A percentile compares a stretch with the other conserved stretches of the same genome.
Evolutionary conservation across 306 rosid species (phyloP).

Genomic region (Sicyos edulis): DNA sequence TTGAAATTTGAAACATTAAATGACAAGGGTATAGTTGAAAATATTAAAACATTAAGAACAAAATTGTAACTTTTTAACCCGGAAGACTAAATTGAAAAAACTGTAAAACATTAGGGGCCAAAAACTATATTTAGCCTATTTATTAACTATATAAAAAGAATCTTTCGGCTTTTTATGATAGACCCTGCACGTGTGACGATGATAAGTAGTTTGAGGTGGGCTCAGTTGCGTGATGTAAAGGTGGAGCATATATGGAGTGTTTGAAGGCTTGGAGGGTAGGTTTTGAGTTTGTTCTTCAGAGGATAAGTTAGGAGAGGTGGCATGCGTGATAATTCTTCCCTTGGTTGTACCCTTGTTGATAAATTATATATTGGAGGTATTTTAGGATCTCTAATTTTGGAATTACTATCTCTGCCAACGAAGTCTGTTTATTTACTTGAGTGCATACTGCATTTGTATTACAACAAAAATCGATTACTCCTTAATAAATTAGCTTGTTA

Average conservation of each 20-base stretch:
- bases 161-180: neutral
- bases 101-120: too few relatives aligned
- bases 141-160: neutral
- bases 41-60: too few relatives aligned
- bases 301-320: too few relatives aligned
- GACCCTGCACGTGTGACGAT: neutral
- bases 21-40: too few relatives aligned
- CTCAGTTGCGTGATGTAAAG: neutral
- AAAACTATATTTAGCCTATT: neutral
- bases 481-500: neutral
- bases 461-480: neutral
- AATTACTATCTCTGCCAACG: neutral
- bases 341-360: neutral
- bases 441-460: neutral
- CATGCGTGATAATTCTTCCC: too few relatives aligned
- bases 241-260: neutral
- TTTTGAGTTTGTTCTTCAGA: neutral
- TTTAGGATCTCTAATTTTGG: neutral
- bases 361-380: neutral
- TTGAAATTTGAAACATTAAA: too few relatives aligned
- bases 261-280: neutral
- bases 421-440: constrained; percentile 2
- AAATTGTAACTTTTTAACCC: too few relatives aligned
- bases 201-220: neutral
- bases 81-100: too few relatives aligned